Percentiles rank a stretch among this genome's conserved stretches.
Evolutionary conservation across 2,329 filamentous ascomycete genomes (phyloP).

Genomic region (Sphaerostilbella broomeana): DNA sequence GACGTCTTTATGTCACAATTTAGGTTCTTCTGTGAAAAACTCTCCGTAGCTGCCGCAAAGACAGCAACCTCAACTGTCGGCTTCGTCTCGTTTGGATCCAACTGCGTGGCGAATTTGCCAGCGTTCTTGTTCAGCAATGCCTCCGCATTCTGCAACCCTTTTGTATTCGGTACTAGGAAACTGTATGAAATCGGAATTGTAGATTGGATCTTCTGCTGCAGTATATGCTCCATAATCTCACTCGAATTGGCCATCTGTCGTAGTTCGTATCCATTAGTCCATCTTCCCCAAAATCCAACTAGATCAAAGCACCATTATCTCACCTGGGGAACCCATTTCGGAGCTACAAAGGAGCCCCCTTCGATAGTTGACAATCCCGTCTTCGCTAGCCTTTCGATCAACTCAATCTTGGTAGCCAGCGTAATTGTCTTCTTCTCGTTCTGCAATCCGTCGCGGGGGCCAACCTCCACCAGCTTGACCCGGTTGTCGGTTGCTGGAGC

Average conservation of each 20-base stretch:
- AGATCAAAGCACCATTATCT: no score
- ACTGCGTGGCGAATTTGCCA: conserved; percentile 44
- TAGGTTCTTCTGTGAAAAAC: conserved; percentile 73
- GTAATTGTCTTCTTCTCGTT: conserved; percentile 71
- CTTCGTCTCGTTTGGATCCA: conserved; percentile 34
- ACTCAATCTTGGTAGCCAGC: conserved; percentile 65
- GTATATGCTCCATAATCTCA: conserved; percentile 64
- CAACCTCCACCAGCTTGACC: conserved; percentile 71
- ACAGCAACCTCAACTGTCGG: conserved; percentile 65
- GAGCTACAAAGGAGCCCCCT: conserved; percentile 74
- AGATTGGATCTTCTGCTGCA: conserved; percentile 50
- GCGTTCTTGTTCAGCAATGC: conserved; percentile 47
- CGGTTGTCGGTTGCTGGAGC: conserved; percentile 31
- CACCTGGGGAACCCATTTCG: conserved; percentile 80
- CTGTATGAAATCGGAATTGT: conserved; percentile 61
- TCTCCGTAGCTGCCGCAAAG: conserved; percentile 76
- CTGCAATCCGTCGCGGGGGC: conserved; percentile 78
- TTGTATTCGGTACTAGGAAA: conserved; percentile 72
- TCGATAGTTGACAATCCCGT: conserved; percentile 71
- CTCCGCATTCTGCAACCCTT: conserved; percentile 60
- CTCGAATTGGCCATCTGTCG: conserved; percentile 70
- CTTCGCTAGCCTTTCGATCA: conserved; percentile 61
- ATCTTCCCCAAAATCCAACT: neutral
- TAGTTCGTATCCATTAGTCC: neutral
- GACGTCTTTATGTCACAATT: conserved; percentile 74